Conservation (phyloP, 306 rosid genomes). For the Dicorynia guianensis region DNA sequence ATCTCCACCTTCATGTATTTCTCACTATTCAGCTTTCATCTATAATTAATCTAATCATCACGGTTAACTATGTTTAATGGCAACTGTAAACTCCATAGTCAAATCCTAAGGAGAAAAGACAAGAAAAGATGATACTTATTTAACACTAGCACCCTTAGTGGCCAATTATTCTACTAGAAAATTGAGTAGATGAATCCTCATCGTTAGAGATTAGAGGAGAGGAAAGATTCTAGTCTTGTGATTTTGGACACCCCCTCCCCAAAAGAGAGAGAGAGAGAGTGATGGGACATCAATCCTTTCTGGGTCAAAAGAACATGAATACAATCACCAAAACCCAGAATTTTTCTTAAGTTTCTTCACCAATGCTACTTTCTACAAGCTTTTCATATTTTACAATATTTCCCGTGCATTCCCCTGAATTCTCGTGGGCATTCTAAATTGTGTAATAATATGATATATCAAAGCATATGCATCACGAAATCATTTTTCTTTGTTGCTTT, state of each 20-base stretch:
- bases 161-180: slow-evolving; percentile 27
- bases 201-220: slow-evolving; percentile 5
- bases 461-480: slow-evolving; percentile 18
- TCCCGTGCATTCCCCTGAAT: slow-evolving; percentile 29
- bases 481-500: not conserved
- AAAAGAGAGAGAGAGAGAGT: no score
- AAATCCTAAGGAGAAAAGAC: slow-evolving; percentile 26
- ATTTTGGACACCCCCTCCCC: slow-evolving; percentile 7
- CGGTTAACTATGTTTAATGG: not conserved
- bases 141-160: slow-evolving; percentile 13
- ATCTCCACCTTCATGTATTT: slow-evolving; percentile 22
- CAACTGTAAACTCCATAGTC: slow-evolving; percentile 19
- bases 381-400: not conserved
- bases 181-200: slow-evolving; percentile 1
- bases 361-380: slow-evolving; percentile 20
- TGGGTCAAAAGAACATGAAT: slow-evolving; percentile 32
- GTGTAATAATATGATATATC: not conserved
- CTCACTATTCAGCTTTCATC: not conserved
- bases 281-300: not conserved
- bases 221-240: slow-evolving; percentile 35
- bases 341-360: slow-evolving; percentile 15
- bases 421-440: not conserved
- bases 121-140: slow-evolving; percentile 16
- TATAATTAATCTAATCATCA: not conserved
- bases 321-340: slow-evolving; percentile 37